Conservation (phyloP, 371 early-diverging fungal species). For the Mucor ambiguus region DNA sequence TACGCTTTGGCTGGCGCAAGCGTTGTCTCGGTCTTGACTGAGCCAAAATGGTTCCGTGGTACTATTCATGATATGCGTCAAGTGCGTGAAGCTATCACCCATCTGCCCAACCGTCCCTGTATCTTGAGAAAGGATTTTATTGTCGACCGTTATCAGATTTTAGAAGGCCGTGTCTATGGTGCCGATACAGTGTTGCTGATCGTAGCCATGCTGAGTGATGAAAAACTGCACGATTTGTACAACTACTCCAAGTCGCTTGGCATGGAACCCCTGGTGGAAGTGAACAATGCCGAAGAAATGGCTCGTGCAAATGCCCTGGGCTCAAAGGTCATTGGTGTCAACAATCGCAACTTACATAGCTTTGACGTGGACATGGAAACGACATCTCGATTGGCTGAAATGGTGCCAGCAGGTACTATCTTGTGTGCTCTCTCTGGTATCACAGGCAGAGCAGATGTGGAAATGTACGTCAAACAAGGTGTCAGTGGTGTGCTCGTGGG, state of each 20-base stretch:
- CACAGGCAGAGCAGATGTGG: constrained; percentile 81
- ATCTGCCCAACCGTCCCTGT: constrained; percentile 81
- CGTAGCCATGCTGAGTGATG: constrained; percentile 89
- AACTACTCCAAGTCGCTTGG: constrained; percentile 74
- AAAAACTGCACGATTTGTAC: constrained; percentile 67
- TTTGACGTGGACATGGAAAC: constrained; percentile 93
- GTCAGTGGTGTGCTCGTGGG: constrained; percentile 92
- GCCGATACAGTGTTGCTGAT: constrained; percentile 95
- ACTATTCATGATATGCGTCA: constrained; percentile 85
- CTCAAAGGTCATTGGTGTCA: constrained; percentile 92
- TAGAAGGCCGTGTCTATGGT: constrained; percentile 88
- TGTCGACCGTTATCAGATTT: constrained; percentile 93
- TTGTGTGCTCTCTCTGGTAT: constrained; percentile 94
- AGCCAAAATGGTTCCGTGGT: constrained; percentile 98
- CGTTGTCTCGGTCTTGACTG: constrained; percentile 95
- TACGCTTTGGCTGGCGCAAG: constrained; percentile 92
- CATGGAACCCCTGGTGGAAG: constrained; percentile 98
- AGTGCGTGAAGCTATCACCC: constrained; percentile 72
- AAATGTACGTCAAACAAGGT: constrained; percentile 71
- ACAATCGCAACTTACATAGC: constrained; percentile 95
- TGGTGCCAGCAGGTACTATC: constrained; percentile 74
- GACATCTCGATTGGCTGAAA: constrained; percentile 74
- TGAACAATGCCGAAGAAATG: constrained; percentile 92
- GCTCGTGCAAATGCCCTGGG: constrained; percentile 79
- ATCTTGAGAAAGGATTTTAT: constrained; percentile 97